Percentiles rank a stretch among this genome's conserved stretches.
Conservation (phyloP, 768 basidiomycete species). For the Ramaria sp. region DNA sequence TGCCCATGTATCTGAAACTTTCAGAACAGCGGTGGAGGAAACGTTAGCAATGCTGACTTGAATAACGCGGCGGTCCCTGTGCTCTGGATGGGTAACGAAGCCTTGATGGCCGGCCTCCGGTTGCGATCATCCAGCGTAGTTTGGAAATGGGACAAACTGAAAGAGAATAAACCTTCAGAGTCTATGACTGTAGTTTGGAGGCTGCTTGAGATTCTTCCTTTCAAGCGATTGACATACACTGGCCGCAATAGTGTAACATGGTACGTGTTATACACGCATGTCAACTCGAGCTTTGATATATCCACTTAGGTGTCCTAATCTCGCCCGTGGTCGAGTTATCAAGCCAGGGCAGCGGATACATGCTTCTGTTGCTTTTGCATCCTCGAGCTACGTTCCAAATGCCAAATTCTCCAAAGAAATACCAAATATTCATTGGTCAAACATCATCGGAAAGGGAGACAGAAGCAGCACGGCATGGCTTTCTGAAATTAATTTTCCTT, state of each 20-base stretch:
- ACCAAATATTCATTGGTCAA: no score
- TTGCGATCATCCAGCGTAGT: conserved; percentile 11
- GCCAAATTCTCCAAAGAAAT: background rate
- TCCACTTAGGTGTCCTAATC: background rate
- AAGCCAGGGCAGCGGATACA: conserved; percentile 12
- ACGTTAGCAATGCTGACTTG: conserved; percentile 6
- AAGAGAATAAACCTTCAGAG: background rate
- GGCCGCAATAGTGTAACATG: background rate
- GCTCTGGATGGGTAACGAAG: conserved; percentile 25
- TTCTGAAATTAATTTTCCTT: background rate
- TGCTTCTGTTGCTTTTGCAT: conserved; percentile 12
- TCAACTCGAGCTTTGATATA: background rate
- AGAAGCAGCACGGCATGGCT: background rate
- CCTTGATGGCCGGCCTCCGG: conserved; percentile 16
- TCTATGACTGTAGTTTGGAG: background rate
- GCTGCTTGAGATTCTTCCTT: background rate
- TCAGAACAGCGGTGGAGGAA: conserved; percentile 15
- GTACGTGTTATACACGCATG: background rate
- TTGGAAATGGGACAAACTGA: conserved; percentile 5
- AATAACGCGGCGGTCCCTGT: conserved; percentile 15
- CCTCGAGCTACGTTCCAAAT: conserved; percentile 8
- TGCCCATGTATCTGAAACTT: no score
- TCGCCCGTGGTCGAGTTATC: conserved; percentile 7
- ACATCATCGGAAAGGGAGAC: background rate
- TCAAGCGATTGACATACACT: background rate